Evolutionary conservation across 2,329 filamentous ascomycete genomes (phyloP).

Genomic region (Ascochyta fabae): DNA sequence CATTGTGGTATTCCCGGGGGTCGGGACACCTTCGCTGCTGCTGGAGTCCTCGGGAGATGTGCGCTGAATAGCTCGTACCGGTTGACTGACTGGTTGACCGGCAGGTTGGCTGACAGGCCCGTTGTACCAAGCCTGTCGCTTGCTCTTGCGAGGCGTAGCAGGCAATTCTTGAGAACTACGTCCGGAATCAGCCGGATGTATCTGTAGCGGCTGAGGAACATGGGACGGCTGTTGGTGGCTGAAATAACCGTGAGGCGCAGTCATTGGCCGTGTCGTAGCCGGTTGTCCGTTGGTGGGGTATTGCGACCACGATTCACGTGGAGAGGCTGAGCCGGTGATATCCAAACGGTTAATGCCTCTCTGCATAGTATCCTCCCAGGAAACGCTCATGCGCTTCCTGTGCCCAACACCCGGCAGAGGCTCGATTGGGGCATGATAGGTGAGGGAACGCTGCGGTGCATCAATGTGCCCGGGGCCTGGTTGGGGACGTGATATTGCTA

Average conservation of each 20-base stretch:
- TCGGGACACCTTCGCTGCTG: conserved; percentile 62
- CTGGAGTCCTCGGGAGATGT: conserved; percentile 63
- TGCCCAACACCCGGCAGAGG: conserved; percentile 32
- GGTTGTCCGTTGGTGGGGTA: conserved; percentile 35
- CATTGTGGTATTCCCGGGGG: conserved; percentile 57
- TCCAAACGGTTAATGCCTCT: conserved; percentile 71
- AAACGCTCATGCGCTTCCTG: conserved; percentile 48
- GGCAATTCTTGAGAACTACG: conserved; percentile 48
- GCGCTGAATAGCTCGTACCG: conserved; percentile 49
- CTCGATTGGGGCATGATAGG: conserved; percentile 45
- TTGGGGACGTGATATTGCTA: conserved; percentile 66
- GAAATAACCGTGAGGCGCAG: conserved; percentile 48
- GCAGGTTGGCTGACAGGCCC: conserved; percentile 55
- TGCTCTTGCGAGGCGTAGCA: conserved; percentile 64
- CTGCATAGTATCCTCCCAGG: conserved; percentile 71
- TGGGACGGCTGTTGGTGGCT: conserved; percentile 32
- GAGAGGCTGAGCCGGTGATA: conserved; percentile 58
- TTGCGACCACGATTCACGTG: conserved; percentile 44
- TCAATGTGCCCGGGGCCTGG: conserved; percentile 83
- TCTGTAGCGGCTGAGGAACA: conserved; percentile 35
- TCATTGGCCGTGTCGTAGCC: conserved; percentile 39
- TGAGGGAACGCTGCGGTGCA: conserved; percentile 52
- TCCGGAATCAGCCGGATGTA: conserved; percentile 42
- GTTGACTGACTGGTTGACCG: conserved; percentile 25
- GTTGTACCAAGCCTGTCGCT: conserved; percentile 77